These are phyloP conservation scores for Aspergillus uvarum DNA, from an alignment of 2,329 filamentous ascomycete genomes.

Conservation along the genomic window DNA sequence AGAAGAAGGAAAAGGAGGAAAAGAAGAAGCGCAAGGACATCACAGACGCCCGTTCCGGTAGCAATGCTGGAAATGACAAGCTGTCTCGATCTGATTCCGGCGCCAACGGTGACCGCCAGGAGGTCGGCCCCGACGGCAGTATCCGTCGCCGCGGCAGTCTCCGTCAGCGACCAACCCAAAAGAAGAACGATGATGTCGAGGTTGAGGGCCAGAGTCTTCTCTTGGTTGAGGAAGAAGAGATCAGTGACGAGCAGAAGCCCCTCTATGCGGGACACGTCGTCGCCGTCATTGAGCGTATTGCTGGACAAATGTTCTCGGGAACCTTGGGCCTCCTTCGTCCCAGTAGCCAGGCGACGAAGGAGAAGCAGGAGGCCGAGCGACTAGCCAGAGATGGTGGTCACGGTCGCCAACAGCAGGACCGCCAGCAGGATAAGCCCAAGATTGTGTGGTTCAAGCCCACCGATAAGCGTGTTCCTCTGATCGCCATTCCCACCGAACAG, in stretches of 20 bases:
- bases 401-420: constrained; percentile 72
- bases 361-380: constrained; percentile 97
- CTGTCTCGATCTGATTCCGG: constrained; percentile 58
- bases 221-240: constrained; percentile 96
- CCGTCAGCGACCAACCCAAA: constrained; percentile 93
- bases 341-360: constrained; percentile 97
- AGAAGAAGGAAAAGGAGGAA: constrained; percentile 99
- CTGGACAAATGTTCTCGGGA: constrained; percentile 98
- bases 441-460: constrained; percentile 99
- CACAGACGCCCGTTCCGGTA: constrained; percentile 80
- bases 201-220: constrained; percentile 96
- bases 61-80: constrained; percentile 68
- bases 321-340: constrained; percentile 91
- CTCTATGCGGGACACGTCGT: constrained; percentile 96
- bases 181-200: constrained; percentile 99
- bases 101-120: constrained; percentile 62
- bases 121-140: constrained; percentile 70
- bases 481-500: constrained; percentile 97
- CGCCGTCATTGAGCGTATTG: constrained; percentile 92
- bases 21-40: constrained; percentile 99
- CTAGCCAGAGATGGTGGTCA: constrained; percentile 80
- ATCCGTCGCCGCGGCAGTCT: constrained; percentile 91
- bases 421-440: constrained; percentile 94
- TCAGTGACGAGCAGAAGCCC: constrained; percentile 97
- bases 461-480: constrained; percentile 95